These are phyloP conservation scores for Yamadazyma olivae DNA, from an alignment of 805 yeast genomes.

Conservation along the genomic window DNA sequence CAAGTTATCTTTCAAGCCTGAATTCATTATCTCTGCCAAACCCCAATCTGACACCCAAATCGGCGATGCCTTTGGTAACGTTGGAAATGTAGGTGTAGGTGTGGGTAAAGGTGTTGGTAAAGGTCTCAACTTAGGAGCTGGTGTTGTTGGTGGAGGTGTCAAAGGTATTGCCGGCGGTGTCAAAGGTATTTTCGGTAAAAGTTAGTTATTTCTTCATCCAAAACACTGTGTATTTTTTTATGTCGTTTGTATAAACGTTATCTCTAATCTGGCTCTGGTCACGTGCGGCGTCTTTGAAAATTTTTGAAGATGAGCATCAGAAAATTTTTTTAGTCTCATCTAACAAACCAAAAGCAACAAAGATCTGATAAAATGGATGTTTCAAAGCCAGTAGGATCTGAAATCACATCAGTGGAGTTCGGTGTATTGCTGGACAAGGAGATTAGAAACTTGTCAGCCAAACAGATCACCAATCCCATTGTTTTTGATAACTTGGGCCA, in stretches of 20 bases:
- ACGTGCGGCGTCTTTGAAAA: too few species aligned
- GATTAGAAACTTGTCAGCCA: constrained; percentile 82
- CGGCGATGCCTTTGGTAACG: constrained; percentile 42
- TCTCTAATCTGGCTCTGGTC: too few species aligned
- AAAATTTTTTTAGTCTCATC: too few species aligned
- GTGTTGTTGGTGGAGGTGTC: constrained; percentile 12
- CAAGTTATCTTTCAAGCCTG: constrained; percentile 64
- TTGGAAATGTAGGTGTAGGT: constrained; percentile 39
- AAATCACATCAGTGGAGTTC: constrained; percentile 88
- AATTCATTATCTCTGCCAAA: constrained; percentile 53
- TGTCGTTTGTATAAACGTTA: too few species aligned
- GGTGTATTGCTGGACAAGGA: constrained; percentile 80
- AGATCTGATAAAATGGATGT: constrained; percentile 69
- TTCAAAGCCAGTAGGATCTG: constrained; percentile 94
- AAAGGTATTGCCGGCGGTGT: constrained; percentile 33
- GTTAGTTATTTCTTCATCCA: too few species aligned
- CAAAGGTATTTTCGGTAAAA: constrained; percentile 33
- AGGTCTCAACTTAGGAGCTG: constrained; percentile 30
- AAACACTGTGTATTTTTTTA: too few species aligned
- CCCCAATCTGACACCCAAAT: constrained; percentile 15
- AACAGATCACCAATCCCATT: constrained; percentile 91
- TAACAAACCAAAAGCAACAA: too few species aligned
- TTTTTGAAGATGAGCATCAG: too few species aligned
- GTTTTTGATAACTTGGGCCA: constrained; percentile 97
- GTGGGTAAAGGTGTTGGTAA: constrained; percentile 40